These are phyloP conservation scores for Lipomyces japonicus DNA, from an alignment of 805 yeast species.

Conservation along the genomic window DNA sequence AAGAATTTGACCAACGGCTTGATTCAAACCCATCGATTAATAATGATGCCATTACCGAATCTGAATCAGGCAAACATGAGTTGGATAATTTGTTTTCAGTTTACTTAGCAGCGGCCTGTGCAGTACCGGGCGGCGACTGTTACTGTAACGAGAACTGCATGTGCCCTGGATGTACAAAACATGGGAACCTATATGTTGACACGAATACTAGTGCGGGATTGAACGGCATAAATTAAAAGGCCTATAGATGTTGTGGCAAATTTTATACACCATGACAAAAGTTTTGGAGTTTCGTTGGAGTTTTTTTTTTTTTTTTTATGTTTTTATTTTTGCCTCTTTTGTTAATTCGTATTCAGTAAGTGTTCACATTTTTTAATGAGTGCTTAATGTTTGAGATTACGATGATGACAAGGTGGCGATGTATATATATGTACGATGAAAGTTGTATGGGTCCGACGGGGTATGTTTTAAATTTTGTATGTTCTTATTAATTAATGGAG, in stretches of 20 bases:
- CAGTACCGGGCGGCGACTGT: constrained; percentile 30
- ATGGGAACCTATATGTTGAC: constrained; percentile 8
- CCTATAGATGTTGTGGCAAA: neutral
- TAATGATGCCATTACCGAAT: neutral
- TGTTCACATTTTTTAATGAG: no score
- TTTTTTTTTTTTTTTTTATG: no score
- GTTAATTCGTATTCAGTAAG: no score
- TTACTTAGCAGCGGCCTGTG: constrained; percentile 29
- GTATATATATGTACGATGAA: no score
- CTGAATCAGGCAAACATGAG: neutral
- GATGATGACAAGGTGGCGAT: no score
- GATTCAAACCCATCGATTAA: neutral
- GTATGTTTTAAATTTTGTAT: no score
- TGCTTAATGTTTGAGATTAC: no score
- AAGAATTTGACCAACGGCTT: neutral
- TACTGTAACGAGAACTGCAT: constrained; percentile 27
- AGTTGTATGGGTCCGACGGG: no score
- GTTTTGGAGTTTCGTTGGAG: neutral
- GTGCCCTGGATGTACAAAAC: constrained; percentile 30
- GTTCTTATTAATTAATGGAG: no score
- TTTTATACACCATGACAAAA: neutral
- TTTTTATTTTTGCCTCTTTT: no score
- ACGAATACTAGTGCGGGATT: neutral
- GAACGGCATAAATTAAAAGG: neutral
- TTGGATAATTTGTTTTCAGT: constrained; percentile 27